Evolutionary conservation across 2,329 filamentous ascomycete species (phyloP), one percentile per base, ranked within the genome.

Genomic region (Septoria petroselini): DNA sequence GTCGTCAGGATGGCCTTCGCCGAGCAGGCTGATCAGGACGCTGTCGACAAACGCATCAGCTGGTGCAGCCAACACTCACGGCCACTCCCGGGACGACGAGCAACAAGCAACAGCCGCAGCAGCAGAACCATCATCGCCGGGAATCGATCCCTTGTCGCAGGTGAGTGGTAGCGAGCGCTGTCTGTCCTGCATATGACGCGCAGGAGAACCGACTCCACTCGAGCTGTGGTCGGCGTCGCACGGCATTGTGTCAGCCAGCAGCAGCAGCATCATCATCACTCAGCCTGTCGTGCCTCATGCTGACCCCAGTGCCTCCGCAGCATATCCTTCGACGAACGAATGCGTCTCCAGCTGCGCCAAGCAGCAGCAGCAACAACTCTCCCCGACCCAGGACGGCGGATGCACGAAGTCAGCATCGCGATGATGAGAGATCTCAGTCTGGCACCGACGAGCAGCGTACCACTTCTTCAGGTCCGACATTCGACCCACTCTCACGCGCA

Each of bases 91-190:
- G 45, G 53, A 57, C 34, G 49, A 49, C 49, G 50, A 53, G 41
- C 34, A 18, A 18, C 39, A 50, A 44, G 35, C 33, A 38, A 40
- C 29, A 50, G 39, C 42, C 48, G 41, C 39, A 65, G 9, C 12
- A 14, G 41, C 31, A 44, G 41, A 19, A 12, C 21, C 58, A 61
- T 21, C 73, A 75, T 44, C 63, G 15, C 73, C 76, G 44, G 74
- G 74, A 19, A 83, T 85, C 54, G 83, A 86, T 67, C 83, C 83
- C 49, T 71, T 86, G 57, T 85, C 83, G 43, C 81, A 85, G 69
- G 82, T 86, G 76, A 58, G 76, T 69, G n/a, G n/a, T n/a, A n/a
- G n/a, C n/a, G n/a, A n/a, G n/a, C n/a, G n/a, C n/a, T n/a, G n/a
- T n/a, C 53, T 35, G 14, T 21, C 37, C 30, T 21, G 48, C 53